Conservation (phyloP, 768 basidiomycete genomes). For the Mycena indigotica region DNA sequence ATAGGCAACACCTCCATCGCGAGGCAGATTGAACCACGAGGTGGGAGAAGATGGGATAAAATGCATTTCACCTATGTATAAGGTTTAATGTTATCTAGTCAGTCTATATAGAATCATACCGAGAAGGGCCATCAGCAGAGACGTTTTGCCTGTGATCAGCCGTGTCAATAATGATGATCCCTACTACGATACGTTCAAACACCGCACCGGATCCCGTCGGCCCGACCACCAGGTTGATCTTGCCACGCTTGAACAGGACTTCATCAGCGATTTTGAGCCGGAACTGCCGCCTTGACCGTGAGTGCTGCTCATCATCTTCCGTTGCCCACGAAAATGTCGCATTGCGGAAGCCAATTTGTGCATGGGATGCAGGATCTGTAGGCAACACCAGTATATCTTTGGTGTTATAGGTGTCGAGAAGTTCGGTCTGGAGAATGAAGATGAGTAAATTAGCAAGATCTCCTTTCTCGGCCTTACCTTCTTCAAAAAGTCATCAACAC, state of each 20-base stretch:
- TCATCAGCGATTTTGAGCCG: conserved; percentile 50
- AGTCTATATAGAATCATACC: conserved; percentile 27
- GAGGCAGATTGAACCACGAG: conserved; percentile 72
- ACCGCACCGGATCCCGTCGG: conserved; percentile 45
- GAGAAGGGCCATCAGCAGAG: conserved; percentile 64
- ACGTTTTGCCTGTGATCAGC: conserved; percentile 56
- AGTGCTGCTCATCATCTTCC: conserved; percentile 25
- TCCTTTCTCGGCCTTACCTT: conserved; percentile 30
- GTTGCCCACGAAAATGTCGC: conserved; percentile 59
- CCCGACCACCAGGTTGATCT: conserved; percentile 61
- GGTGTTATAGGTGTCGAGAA: conserved; percentile 42
- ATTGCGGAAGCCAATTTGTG: conserved; percentile 53
- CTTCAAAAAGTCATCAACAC: conserved; percentile 44
- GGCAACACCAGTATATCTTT: conserved; percentile 17
- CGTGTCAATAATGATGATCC: too few relatives aligned
- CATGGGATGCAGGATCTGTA: conserved; percentile 1
- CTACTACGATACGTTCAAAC: conserved; percentile 23
- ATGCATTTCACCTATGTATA: conserved; percentile 63
- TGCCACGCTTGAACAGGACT: conserved; percentile 51
- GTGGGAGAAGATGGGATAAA: conserved; percentile 52
- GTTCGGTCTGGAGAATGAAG: conserved; percentile 40
- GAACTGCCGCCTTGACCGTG: conserved; percentile 50
- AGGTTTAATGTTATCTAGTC: background rate
- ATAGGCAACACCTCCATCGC: conserved; percentile 71
- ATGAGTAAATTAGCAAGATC: background rate